Base-by-base conservation (phyloP, 805 yeast genomes). In the Candida nitratophila region DNA sequence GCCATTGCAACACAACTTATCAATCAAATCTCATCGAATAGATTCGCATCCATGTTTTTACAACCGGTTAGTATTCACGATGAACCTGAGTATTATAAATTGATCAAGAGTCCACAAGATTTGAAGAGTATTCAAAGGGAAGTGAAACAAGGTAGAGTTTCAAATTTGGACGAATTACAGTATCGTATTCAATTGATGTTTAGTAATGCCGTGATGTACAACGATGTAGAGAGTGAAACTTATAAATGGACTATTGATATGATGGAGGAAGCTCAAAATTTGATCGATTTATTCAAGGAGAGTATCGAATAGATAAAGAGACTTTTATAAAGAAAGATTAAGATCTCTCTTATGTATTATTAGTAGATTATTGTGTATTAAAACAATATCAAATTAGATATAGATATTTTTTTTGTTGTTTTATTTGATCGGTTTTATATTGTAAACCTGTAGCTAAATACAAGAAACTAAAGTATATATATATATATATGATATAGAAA, bases 161-260 rank as follows among this genome's bases (percentile, higher is more conserved):
- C 72, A 31, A 57, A 59, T 16, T 61, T 65, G 11, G 66, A 58
- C 20, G 79, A 81, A 45, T 65, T 86, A 20, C 87, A 86, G 51
- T 66, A 83, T 41, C 86, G 83, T 48, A 68, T 86, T 37, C 72
- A 81, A 66, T 66, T 81, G 47, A 84, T 86, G 93, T 84, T 83
- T 64, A 83, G 91, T 42, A 86, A 86, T 60, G 86, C 91, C 16
- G 74, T 86, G 16, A 86, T 86, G 93, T 86, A 81, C 64, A 86
- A 86, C 60, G 76, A 76, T 52, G 71, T 77, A 48, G 79, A 74
- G 47, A 75, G 80, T 24, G 87, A 81, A 43, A 70, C 83, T 47
- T 77, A 75, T 37, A 60, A 63, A 32, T 74, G 86, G 73, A 76
- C 88, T 1, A 65, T 73, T 48, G 86, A 79, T 50, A 84, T 86